A percentile compares a stretch with the other conserved stretches of the same genome.
These are phyloP conservation scores for Leptographium wingfieldii DNA, from an alignment of 2,329 filamentous ascomycete species.

Conservation along the genomic window DNA sequence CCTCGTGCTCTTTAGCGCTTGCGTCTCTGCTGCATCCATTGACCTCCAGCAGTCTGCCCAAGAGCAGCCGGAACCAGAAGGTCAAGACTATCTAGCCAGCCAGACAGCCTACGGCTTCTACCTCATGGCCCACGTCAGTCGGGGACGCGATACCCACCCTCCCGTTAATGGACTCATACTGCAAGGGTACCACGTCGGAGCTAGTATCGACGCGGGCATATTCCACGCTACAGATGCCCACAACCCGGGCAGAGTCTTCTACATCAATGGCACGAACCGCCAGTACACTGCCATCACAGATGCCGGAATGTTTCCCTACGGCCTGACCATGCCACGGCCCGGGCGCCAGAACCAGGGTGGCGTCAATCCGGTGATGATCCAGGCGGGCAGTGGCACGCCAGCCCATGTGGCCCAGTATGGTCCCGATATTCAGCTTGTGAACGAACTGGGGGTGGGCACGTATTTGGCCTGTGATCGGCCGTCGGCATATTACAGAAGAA, in stretches of 20 bases:
- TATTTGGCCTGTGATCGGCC: conserved; percentile 31
- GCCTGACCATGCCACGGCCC: conserved; percentile 19
- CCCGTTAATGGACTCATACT: conserved; percentile 28
- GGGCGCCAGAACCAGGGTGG: background rate
- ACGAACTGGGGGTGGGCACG: conserved; percentile 14
- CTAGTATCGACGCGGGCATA: conserved; percentile 26
- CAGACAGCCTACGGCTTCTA: conserved; percentile 3
- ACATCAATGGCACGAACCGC: conserved; percentile 31
- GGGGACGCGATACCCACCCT: conserved; percentile 24
- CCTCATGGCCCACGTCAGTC: conserved; percentile 25
- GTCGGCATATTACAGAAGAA: conserved; percentile 26
- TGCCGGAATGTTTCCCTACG: conserved; percentile 24
- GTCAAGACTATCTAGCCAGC: background rate
- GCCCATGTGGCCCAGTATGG: background rate
- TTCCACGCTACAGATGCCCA: conserved; percentile 15
- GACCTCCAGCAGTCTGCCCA: background rate
- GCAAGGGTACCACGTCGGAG: conserved; percentile 29
- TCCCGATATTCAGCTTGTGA: conserved; percentile 2
- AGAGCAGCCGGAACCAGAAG: background rate
- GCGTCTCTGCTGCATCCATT: background rate
- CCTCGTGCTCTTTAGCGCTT: conserved; percentile 1
- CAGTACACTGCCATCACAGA: conserved; percentile 26
- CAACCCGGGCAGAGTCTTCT: conserved; percentile 25
- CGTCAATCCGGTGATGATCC: conserved; percentile 19
- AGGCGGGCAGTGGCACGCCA: conserved; percentile 23